These are phyloP conservation scores for Geosmithia flava DNA, from an alignment of 2,329 filamentous ascomycete genomes.

Conservation along the genomic window DNA sequence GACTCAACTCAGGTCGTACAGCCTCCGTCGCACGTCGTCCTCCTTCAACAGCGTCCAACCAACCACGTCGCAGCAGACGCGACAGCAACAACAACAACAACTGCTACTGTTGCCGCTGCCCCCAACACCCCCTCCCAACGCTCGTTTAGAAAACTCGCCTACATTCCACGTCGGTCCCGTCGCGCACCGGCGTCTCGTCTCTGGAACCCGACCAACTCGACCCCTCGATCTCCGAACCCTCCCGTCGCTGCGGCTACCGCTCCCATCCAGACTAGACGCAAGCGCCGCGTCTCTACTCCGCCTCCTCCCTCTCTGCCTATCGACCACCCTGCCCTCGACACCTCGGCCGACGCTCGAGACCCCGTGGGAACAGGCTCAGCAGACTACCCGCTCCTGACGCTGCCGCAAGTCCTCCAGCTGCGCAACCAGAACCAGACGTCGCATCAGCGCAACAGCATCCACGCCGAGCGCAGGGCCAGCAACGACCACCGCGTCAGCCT, in stretches of 20 bases:
- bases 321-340: conserved; percentile 27
- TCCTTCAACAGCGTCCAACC: not conserved
- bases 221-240: conserved; percentile 23
- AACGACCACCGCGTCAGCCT: conserved; percentile 38
- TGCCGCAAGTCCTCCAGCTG: conserved; percentile 35
- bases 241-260: conserved; percentile 4
- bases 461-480: conserved; percentile 32
- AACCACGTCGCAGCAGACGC: no score
- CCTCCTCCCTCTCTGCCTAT: conserved; percentile 39
- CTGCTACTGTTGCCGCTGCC: not conserved
- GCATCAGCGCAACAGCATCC: conserved; percentile 31
- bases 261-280: conserved; percentile 11
- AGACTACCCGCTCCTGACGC: conserved; percentile 37
- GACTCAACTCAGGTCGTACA: not conserved
- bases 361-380: conserved; percentile 24
- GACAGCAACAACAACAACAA: no score
- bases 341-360: conserved; percentile 21
- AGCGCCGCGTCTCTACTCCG: conserved; percentile 39
- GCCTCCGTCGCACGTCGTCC: not conserved
- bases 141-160: conserved; percentile 30
- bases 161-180: conserved; percentile 15
- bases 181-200: conserved; percentile 36
- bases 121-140: not conserved
- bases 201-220: conserved; percentile 51
- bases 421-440: conserved; percentile 22